Base-by-base conservation (phyloP, 2,329 filamentous ascomycete species). In the Botrytis deweyae region DNA sequence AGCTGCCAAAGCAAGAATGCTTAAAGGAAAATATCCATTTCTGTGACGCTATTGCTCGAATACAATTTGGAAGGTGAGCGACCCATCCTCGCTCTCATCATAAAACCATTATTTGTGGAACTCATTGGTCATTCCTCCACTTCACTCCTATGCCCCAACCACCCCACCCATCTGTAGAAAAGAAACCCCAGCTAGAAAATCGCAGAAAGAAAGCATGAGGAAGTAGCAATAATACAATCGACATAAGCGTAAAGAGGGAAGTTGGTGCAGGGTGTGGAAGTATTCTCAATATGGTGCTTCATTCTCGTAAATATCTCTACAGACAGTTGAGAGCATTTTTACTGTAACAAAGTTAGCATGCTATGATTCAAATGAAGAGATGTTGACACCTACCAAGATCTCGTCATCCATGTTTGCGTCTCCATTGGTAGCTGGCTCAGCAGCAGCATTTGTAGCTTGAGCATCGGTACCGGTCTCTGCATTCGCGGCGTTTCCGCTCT, bases 391-490 rank as follows among this genome's bases (percentile, higher is more conserved):
- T 77, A 80, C 79, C 76, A 80, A 76, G 72, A 91, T 90, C 79
- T 91, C 89, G 75, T 91, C 89, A 78, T 90, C 89, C 89, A 91
- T 91, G n/a, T 87, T 81, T 58, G 88, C 88, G 79, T 91, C 89
- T 65, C 86, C 88, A 73, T 82, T 84, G 38, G 79, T 70, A 70
- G 73, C 66, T 58, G 74, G 68, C 38, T 70, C 68, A 61, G 77
- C 75, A 52, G 75, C 83, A 77, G 87, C 87, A 75, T 84, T 84
- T 36, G 83, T 85, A 75, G 84, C 85, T 76, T 85, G 85, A 59
- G 85, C 84, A 72, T 87, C 83, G 68, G 84, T 82, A 76, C 85
- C 85, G 58, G 86, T 84, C 72, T 84, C 82, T 74, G 87, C 83
- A 70, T 84, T 82, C 59, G 84, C 84, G 75, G 85, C 84, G 77